Evolutionary conservation across 345 rosid genomes (phyloP).

Genomic region (Eucalyptus sideroxylon): DNA sequence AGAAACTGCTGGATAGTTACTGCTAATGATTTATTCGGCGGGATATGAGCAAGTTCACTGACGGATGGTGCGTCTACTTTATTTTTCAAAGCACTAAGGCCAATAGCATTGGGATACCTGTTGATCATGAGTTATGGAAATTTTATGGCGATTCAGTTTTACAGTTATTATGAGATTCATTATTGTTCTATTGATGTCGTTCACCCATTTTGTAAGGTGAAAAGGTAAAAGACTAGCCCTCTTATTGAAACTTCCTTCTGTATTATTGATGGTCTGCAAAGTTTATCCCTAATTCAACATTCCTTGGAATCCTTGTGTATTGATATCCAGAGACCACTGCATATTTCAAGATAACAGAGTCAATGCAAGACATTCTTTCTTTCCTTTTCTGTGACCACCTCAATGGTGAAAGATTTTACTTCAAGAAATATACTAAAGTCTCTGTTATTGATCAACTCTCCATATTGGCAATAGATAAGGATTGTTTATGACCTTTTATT

Average conservation of each 20-base stretch:
- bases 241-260: not conserved
- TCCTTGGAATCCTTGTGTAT: not conserved
- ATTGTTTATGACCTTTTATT: not conserved
- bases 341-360: not conserved
- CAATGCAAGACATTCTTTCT: not conserved
- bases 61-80: too few relatives aligned
- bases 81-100: too few relatives aligned
- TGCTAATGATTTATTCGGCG: accelerated
- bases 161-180: too few relatives aligned
- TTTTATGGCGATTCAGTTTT: not conserved
- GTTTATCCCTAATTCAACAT: not conserved
- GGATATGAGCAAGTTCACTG: too few relatives aligned
- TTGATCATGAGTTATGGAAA: too few relatives aligned
- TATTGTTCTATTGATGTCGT: too few relatives aligned
- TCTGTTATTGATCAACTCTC: not conserved
- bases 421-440: not conserved
- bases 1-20: accelerated
- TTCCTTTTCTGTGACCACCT: not conserved
- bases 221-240: too few relatives aligned
- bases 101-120: too few relatives aligned
- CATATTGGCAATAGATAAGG: not conserved
- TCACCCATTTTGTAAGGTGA: too few relatives aligned
- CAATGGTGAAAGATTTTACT: not conserved
- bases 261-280: not conserved
- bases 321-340: not conserved